phyloP scores from a whole-genome alignment of 164 flowering plant genomes.

The Stephania yunnanensis region DNA sequence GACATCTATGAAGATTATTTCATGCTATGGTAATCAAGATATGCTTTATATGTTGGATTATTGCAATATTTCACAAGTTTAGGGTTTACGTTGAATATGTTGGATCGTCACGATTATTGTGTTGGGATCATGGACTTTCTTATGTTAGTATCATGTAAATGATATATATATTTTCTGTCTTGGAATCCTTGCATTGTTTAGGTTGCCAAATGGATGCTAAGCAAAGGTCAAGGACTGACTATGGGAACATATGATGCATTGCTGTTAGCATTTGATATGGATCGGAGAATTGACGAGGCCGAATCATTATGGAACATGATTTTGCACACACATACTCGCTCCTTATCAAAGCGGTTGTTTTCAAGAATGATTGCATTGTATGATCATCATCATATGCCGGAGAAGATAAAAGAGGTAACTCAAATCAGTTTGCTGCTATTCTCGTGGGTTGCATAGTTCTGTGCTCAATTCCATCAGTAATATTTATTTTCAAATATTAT shows the following conservation, averaged over 20 bases:
- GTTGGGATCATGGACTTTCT: not conserved
- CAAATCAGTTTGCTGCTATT: not conserved
- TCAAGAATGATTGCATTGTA: constrained; percentile 89
- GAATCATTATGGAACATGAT: constrained; percentile 88
- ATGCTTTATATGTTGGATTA: not conserved
- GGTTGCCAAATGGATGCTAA: constrained; percentile 96
- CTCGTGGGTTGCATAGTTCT: not conserved
- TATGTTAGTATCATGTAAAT: not conserved
- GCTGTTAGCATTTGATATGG: constrained; percentile 89
- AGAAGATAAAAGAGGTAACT: constrained; percentile 76
- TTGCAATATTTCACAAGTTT: not conserved
- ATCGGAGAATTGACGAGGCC: constrained; percentile 83
- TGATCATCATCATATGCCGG: constrained; percentile 67
- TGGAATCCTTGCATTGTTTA: constrained; percentile 14
- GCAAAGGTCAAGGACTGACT: constrained; percentile 93
- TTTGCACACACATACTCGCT: constrained; percentile 71
- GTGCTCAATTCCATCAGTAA: not conserved
- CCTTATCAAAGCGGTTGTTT: constrained; percentile 71
- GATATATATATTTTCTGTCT: not conserved
- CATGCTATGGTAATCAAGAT: not conserved
- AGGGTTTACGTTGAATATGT: no score
- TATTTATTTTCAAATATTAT: not conserved
- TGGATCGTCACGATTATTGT: not conserved
- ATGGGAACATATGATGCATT: constrained; percentile 93
- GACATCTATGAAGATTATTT: not conserved